Evolutionary conservation across 2,329 filamentous ascomycete species (phyloP).

Genomic region (Chaetomium sp.): DNA sequence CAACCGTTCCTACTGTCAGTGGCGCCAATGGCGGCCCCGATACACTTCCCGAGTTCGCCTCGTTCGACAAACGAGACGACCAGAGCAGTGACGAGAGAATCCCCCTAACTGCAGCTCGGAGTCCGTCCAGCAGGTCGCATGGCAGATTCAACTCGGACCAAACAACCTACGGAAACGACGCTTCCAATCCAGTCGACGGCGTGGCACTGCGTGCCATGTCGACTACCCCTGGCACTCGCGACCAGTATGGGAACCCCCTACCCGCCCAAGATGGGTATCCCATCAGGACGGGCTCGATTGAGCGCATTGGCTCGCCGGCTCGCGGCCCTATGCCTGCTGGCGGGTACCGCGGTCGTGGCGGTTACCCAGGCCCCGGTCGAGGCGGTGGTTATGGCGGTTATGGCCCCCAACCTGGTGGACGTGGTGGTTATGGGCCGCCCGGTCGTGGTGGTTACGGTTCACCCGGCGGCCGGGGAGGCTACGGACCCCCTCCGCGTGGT

Average conservation of each 20-base stretch:
- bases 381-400: slow-evolving; percentile 36
- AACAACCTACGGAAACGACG: slow-evolving; percentile 30
- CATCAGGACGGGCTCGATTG: slow-evolving; percentile 41
- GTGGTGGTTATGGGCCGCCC: slow-evolving; percentile 29
- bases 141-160: slow-evolving; percentile 38
- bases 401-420: slow-evolving; percentile 33
- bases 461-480: slow-evolving; percentile 38
- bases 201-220: slow-evolving; percentile 35
- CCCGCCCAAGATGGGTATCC: slow-evolving; percentile 41
- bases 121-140: slow-evolving; percentile 52
- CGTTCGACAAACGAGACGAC: slow-evolving; percentile 61
- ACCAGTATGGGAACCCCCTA: slow-evolving; percentile 60
- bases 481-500: slow-evolving; percentile 37
- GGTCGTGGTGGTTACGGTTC: slow-evolving; percentile 34
- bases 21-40: slow-evolving; percentile 46
- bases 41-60: slow-evolving; percentile 50
- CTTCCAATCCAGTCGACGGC: slow-evolving; percentile 25
- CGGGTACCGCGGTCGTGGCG: slow-evolving; percentile 47
- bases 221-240: slow-evolving; percentile 30
- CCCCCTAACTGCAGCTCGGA: slow-evolving; percentile 57
- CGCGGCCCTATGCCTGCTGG: slow-evolving; percentile 32
- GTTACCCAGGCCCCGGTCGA: slow-evolving; percentile 37
- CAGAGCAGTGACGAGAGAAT: slow-evolving; percentile 62
- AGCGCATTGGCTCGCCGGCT: slow-evolving; percentile 46
- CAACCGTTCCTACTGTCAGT: slow-evolving; percentile 52